Evolutionary conservation across 2,329 filamentous ascomycete genomes (phyloP), one percentile per base, ranked within the genome.

Genomic region (Hypoxylon sp.): DNA sequence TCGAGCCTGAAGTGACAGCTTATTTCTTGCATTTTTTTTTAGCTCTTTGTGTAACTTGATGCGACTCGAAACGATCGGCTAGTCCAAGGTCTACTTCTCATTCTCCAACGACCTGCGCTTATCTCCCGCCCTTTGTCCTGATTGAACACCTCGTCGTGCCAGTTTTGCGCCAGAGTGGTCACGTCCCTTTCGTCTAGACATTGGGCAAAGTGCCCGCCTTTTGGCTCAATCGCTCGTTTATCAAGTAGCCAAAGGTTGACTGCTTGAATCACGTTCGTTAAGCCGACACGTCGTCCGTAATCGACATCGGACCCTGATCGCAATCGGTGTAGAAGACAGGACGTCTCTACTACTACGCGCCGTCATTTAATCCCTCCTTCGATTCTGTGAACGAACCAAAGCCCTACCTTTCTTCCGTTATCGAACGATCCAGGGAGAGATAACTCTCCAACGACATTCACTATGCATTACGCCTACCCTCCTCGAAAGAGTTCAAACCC

Each of bases 391-490:
- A 10, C 53, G 11, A 52, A 32, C 28, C 56, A 53, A 60, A 51
- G 28, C 46, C 49, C 36, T 49, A 63, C 25, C 11, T 30, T 32
- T 19, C 23, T 19, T 57, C 43, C 30, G 23, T 49, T 63, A 32
- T 21, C 60, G 48, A 21, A 49, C 56, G 19, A 21, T 62, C 4
- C 43, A 41, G 51, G 65, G 45, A 68, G 61, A 70, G 67, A 36
- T 5, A n/a, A 41, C 17, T 50, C 53, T 65, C 63, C 32, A 52
- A 25, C 41, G 49, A 49, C 75, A 83, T 75, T 74, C 75, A 84
- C 75, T 73, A 96, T 97, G 93, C 94, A 97, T 80, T 94, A 95
- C 85, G 93, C 94, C 70, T 90, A 97, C 75, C 94, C 94, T 60
- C 89, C 93, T 75, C 91, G 94, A 80, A 97, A 95, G 82, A 89